phyloP scores from a whole-genome alignment of 2,329 filamentous ascomycete species.

The Aureobasidium zeae region DNA sequence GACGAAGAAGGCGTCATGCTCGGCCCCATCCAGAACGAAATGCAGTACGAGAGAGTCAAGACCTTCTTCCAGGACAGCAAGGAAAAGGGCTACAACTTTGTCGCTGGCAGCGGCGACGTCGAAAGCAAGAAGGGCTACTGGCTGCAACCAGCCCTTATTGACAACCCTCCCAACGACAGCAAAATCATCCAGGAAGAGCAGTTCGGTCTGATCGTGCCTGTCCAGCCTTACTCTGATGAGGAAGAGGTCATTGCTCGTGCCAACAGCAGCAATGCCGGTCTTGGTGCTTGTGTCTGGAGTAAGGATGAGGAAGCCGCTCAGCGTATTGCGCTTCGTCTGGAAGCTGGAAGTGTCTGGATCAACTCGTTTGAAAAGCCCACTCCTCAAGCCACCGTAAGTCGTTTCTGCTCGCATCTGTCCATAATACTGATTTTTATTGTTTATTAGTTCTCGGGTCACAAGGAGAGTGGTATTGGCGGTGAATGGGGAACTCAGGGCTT shows the following conservation, averaged over 20 bases:
- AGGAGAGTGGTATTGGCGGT: constrained; percentile 67
- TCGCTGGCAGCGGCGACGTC: constrained; percentile 46
- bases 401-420: constrained; percentile 20
- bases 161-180: constrained; percentile 35
- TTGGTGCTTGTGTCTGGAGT: constrained; percentile 47
- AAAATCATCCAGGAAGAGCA: constrained; percentile 41
- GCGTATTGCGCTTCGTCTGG: constrained; percentile 38
- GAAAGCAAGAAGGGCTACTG: constrained; percentile 30
- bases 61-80: constrained; percentile 32
- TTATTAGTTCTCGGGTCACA: constrained; percentile 53
- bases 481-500: constrained; percentile 46
- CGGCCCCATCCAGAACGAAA: constrained; percentile 50
- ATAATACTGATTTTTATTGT: not conserved
- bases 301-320: constrained; percentile 41
- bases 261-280: constrained; percentile 42
- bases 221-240: constrained; percentile 38
- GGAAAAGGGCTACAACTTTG: constrained; percentile 40
- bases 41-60: constrained; percentile 46
- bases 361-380: constrained; percentile 43
- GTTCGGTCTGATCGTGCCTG: constrained; percentile 40
- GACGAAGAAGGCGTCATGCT: constrained; percentile 39
- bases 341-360: constrained; percentile 49
- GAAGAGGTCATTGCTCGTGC: constrained; percentile 40
- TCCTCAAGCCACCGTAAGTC: constrained; percentile 42
- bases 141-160: constrained; percentile 38